Evolutionary conservation across 768 basidiomycete species (phyloP), one percentile per base, ranked within the genome.

Genomic region (Lyophyllum atratum): DNA sequence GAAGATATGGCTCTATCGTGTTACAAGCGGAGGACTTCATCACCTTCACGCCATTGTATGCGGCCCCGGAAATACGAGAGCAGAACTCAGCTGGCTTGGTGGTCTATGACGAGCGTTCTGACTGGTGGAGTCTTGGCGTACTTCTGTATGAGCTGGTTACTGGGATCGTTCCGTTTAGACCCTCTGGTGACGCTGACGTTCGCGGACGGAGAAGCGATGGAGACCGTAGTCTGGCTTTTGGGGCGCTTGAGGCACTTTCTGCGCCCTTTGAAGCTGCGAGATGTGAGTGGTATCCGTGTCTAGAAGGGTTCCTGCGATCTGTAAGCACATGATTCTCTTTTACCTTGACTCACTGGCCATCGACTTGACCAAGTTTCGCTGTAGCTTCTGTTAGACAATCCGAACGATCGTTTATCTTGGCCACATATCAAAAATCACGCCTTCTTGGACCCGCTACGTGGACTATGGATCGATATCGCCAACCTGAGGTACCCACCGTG

Each of bases 61-160:
- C 73, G 5, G 74, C 74, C 11, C 74, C 74, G 3, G 74, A 76
- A 46, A 26, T 74, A 28, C 55, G 65, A 45, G 62, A 69, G 37
- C 60, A 65, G 40, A 68, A 66, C 44, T 50, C 42, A 8, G 58
- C 64, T 4, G 70, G 68, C 6, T 49, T 63, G 1, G 56, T 74
- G 3, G 64, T 69, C 19, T 74, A 74, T 43, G 70, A 72, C 33
- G 62, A 70, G 28, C 64, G 66, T 14, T 68, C 67, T 2, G 75
- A 76, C 55, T 76, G 73, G 70, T 76, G 74, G 70, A 72, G 72
- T 55, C 57, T 76, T 1, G 75, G 74, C 4, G 53, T 72, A 5
- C 49, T 69, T 17, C 49, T 75, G 22, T 69, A 71, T 33, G 74
- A 75, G 56, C 40, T 75, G 21, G 64, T 64, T 8, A 70, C 66